phyloP scores from a whole-genome alignment of 495 filamentous ascomycete genomes.

The Penicillium atrosanguineum region DNA sequence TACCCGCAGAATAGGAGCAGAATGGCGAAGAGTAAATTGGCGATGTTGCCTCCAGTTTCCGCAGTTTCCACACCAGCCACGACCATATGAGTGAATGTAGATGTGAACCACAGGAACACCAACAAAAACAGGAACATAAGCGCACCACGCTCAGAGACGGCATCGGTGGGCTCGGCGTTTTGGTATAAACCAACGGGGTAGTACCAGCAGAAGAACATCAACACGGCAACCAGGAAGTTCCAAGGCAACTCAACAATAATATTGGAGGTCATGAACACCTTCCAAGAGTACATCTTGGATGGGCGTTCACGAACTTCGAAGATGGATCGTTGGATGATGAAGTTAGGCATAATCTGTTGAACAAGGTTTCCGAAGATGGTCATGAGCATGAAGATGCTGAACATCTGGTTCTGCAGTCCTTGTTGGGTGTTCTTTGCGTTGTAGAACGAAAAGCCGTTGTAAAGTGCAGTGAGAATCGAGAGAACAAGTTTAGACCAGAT shows the following conservation, averaged over 20 bases:
- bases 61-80: slow-evolving; percentile 62
- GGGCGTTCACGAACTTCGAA: slow-evolving; percentile 72
- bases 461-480: slow-evolving; percentile 55
- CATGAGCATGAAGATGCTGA: slow-evolving; percentile 84
- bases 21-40: slow-evolving; percentile 61
- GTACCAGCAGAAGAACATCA: slow-evolving; percentile 67
- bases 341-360: slow-evolving; percentile 76
- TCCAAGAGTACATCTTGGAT: slow-evolving; percentile 73
- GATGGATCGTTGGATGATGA: slow-evolving; percentile 63
- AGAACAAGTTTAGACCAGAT: slow-evolving; percentile 57
- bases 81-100: slow-evolving; percentile 63
- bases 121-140: slow-evolving; percentile 58
- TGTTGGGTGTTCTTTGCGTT: slow-evolving; percentile 67
- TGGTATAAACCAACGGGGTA: slow-evolving; percentile 64
- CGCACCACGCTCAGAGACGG: slow-evolving; percentile 50
- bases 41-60: slow-evolving; percentile 60
- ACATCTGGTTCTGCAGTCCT: slow-evolving; percentile 89
- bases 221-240: slow-evolving; percentile 60
- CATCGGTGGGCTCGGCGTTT: slow-evolving; percentile 44
- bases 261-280: slow-evolving; percentile 65
- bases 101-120: slow-evolving; percentile 57
- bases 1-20: slow-evolving; percentile 61
- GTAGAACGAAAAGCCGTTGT: slow-evolving; percentile 94
- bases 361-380: slow-evolving; percentile 79
- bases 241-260: slow-evolving; percentile 78